Base-by-base conservation (phyloP, 2,329 filamentous ascomycete species). In the Pseudogymnoascus sp. region DNA sequence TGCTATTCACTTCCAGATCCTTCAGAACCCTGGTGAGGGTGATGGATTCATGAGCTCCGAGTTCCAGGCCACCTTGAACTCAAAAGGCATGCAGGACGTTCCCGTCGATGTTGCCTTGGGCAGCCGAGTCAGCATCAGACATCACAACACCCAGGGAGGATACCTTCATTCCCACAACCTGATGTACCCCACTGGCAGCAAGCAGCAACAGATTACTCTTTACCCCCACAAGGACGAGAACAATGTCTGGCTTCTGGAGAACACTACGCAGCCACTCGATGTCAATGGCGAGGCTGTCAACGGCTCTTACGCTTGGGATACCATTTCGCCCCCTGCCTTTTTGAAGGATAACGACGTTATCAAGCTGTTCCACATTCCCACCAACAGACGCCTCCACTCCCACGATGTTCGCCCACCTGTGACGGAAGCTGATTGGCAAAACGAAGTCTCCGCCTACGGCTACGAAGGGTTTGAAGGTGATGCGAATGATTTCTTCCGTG, bases 11-110 rank as follows among this genome's bases (percentile, higher is more conserved):
- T 99, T 99, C 78, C 70, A 93, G 70, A 96, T 91, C 80, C 84
- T 99, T 45, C 85, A 89, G 66, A 99, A 99, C 78, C 95, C 95
- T 28, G 95, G 95, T 66, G 95, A 99, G 62, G 95, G 95, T 63
- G 95, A 99, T 77, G 95, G 95, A 63, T 99, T 99, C 81, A 99
- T 99, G 95, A 97, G 93, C 74, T 96, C 93, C 63, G 95, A 99
- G 75, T 99, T 99, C 81, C 95, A 99, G 79, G 90, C 95, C 34
- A 98, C 95, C 1, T 82, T 99, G 69, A 99, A 98, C 79, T 93
- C 87, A 72, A 99, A 98, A 81, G 88, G 85, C 62, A 99, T 99
- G 95, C 88, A 92, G 74, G 92, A 96, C 76, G 92, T 96, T 4
- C 89, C 95, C 1, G 95, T 90, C 31, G 93, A 99, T 77, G 89